Evolutionary conservation across 306 rosid species (phyloP).

Genomic region (Sicyos edulis): DNA sequence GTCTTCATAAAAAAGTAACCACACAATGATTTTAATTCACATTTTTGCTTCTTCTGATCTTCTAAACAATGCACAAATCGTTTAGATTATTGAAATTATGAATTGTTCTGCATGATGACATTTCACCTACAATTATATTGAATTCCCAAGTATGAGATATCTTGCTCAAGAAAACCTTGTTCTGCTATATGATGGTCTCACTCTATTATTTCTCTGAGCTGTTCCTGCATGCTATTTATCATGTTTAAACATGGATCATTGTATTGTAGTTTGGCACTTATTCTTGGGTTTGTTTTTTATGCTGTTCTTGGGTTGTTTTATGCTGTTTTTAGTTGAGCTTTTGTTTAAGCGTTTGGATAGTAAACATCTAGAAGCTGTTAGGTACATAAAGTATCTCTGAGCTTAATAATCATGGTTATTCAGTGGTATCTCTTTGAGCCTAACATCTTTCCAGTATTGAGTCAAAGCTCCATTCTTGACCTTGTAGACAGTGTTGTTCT

Average conservation of each 20-base stretch:
- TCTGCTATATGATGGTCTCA: neutral
- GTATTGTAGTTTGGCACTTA: neutral
- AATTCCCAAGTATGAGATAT: neutral
- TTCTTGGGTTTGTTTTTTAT: neutral
- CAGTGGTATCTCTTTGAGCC: no score
- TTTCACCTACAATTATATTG: neutral
- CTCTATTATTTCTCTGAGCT: neutral
- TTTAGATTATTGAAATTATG: neutral
- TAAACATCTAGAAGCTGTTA: neutral
- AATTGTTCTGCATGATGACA: neutral
- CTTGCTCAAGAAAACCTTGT: constrained; percentile 1
- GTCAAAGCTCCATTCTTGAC: no score
- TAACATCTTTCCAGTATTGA: no score
- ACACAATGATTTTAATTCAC: constrained; percentile 13
- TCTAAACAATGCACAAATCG: neutral
- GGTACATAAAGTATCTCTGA: neutral
- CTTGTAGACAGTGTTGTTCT: no score
- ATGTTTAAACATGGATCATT: neutral
- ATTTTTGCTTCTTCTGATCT: neutral
- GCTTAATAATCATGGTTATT: neutral
- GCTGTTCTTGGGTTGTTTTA: neutral
- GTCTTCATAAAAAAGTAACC: constrained; percentile 74
- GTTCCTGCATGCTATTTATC: no score
- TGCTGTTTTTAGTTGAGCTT: neutral
- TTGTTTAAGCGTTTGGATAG: neutral